Percentiles rank a stretch among this genome's conserved stretches.
Conservation (phyloP, 768 basidiomycete species). For the Epithele typhae region DNA sequence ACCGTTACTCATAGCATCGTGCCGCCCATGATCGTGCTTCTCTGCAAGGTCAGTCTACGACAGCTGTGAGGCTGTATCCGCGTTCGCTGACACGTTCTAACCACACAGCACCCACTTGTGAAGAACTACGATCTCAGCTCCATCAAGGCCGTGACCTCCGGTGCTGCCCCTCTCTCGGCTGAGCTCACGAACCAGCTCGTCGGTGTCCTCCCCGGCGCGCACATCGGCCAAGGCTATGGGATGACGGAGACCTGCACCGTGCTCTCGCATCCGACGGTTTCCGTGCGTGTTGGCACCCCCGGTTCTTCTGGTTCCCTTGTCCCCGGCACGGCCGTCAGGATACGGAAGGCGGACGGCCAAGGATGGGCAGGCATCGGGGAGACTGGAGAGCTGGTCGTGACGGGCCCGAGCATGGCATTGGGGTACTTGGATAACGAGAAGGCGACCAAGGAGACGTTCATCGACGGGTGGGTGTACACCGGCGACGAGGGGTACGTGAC, state of each 20-base stretch:
- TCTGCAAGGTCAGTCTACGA: slow-evolving; percentile 34
- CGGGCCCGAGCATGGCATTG: slow-evolving; percentile 55
- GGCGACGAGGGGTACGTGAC: slow-evolving; percentile 25
- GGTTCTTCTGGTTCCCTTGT: slow-evolving; percentile 58
- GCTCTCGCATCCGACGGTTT: slow-evolving; percentile 41
- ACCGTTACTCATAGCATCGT: slow-evolving; percentile 38
- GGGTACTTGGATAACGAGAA: slow-evolving; percentile 53
- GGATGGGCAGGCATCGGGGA: slow-evolving; percentile 52
- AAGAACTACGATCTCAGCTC: slow-evolving; percentile 45
- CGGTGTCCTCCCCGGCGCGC: slow-evolving; percentile 21
- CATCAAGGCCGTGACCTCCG: slow-evolving; percentile 47
- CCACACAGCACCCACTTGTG: slow-evolving; percentile 47
- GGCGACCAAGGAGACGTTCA: slow-evolving; percentile 32
- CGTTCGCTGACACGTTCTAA: too few relatives aligned
- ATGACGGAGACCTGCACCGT: slow-evolving; percentile 62
- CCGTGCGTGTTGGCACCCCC: slow-evolving; percentile 40
- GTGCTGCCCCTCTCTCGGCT: slow-evolving; percentile 55
- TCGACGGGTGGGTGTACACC: slow-evolving; percentile 26
- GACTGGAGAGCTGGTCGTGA: slow-evolving; percentile 58
- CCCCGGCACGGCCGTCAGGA: slow-evolving; percentile 51
- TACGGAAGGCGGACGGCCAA: slow-evolving; percentile 57
- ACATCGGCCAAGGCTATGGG: slow-evolving; percentile 27
- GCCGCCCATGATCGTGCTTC: slow-evolving; percentile 51
- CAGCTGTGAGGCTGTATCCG: too few relatives aligned
- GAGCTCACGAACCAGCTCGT: slow-evolving; percentile 38